Evolutionary conservation across 306 rosid genomes (phyloP), one percentile per base, ranked within the genome.

Genomic region (Casuarina glauca): DNA sequence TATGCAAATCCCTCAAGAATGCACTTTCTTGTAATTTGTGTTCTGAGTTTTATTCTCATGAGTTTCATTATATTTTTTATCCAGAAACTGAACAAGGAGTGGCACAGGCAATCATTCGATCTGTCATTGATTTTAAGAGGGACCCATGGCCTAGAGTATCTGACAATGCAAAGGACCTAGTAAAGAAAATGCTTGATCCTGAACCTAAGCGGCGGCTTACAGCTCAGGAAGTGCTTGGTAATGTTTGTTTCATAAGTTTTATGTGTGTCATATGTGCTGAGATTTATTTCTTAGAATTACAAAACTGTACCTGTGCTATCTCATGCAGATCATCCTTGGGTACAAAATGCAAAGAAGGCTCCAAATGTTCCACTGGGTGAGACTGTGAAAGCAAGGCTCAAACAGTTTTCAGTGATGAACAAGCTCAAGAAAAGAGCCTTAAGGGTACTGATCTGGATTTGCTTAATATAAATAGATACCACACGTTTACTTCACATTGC

Each of bases 381-480:
- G 79, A 86, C 86, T 67, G 91, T 88, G 74, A 86, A 84, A 82
- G 89, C 91, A 53, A 86, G 91, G 78, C 83, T 88, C 57, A 86
- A 86, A 60, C 91, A 88, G 69, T 88, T 88, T 75, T 88, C 91
- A 4, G 80, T 88, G 1, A 88, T 88, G 91, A 88, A 88, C 86
- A 88, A 86, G 82, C 86, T 88, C 74, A 88, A 88, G 71, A 88
- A 81, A 48, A 86, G 91, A 81, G 91, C 91, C 66, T 57, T 88
- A 1, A 87, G 91, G 89, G 91, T 88, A 86, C 74, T 76, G 44
- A 17, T 61, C 74, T 48, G 26, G 50, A 41, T 52, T 43, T 54
- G 9, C 69, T 52, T 48, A 11, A n/a, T 48, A 26, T 54, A 48
- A 54, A 16, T 16, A 54, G 32, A 54, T 54, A 1, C 61, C 61